Conservation (phyloP, 2,329 filamentous ascomycete genomes). For the Fusarium mangiferae region DNA sequence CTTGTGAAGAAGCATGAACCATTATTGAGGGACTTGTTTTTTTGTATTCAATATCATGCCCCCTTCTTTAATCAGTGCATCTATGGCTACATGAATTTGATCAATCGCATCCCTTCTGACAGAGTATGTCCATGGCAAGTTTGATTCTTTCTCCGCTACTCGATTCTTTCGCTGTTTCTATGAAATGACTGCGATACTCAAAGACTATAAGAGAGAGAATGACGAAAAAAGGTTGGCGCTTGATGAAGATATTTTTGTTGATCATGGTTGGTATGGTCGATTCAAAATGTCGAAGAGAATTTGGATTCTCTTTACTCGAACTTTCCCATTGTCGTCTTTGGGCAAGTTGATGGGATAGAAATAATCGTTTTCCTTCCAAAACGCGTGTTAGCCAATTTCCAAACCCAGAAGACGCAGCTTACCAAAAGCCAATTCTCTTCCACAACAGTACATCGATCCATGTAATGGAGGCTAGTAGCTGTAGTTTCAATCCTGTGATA, state of each 20-base stretch:
- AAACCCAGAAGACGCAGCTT: neutral
- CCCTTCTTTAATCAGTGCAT: neutral
- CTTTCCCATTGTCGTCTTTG: neutral
- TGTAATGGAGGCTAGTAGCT: too few species aligned
- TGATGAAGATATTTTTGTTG: too few species aligned
- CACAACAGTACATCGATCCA: neutral
- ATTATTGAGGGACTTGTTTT: neutral
- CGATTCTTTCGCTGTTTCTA: neutral
- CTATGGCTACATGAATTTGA: too few species aligned
- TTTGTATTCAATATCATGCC: neutral
- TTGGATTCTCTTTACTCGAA: fast-evolving
- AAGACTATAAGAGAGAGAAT: neutral
- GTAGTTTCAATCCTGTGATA: neutral
- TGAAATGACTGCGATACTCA: neutral
- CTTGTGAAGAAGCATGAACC: neutral
- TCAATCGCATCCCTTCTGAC: neutral
- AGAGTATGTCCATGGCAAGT: neutral
- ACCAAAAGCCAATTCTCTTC: neutral
- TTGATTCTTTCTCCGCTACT: neutral
- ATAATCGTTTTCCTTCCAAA: neutral
- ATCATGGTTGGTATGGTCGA: neutral
- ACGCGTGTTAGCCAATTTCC: neutral
- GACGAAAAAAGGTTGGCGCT: neutral
- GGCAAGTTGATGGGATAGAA: neutral
- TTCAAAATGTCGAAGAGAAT: fast-evolving